These are phyloP conservation scores for Boehmeria nivea DNA, from an alignment of 306 rosid species.

Conservation along the genomic window DNA sequence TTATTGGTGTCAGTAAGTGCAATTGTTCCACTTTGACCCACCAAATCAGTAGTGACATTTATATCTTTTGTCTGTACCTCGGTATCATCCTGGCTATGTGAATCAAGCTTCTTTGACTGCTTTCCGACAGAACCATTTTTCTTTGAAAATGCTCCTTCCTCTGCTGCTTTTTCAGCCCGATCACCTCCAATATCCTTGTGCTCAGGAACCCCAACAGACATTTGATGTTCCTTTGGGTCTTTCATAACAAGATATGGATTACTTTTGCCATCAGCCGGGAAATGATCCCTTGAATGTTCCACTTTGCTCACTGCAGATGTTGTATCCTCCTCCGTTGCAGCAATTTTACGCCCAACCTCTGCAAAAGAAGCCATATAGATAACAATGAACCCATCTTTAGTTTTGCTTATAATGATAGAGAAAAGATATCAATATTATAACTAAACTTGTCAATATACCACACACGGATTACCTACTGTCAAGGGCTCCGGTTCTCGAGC, in stretches of 20 bases:
- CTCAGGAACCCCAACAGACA: slow-evolving; percentile 12
- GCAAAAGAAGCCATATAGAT: slow-evolving; percentile 5
- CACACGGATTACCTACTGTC: slow-evolving; percentile 27
- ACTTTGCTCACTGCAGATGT: slow-evolving; percentile 18
- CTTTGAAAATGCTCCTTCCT: slow-evolving; percentile 30
- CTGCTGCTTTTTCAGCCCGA: slow-evolving; percentile 8
- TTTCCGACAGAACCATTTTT: slow-evolving; percentile 27
- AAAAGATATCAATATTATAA: neutral
- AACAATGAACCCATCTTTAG: slow-evolving; percentile 15
- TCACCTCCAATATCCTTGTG: slow-evolving; percentile 23
- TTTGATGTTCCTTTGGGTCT: slow-evolving; percentile 21
- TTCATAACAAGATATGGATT: slow-evolving; percentile 21
- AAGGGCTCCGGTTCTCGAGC: slow-evolving; percentile 18
- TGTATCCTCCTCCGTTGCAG: slow-evolving; percentile 30
- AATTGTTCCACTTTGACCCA: slow-evolving; percentile 22
- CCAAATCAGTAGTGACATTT: slow-evolving; percentile 26
- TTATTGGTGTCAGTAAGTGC: slow-evolving; percentile 25
- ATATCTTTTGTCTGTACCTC: slow-evolving; percentile 25
- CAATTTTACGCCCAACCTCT: slow-evolving; percentile 31
- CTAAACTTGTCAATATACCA: slow-evolving; percentile 12
- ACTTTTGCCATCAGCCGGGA: slow-evolving; percentile 15
- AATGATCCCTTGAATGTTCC: slow-evolving; percentile 17
- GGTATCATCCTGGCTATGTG: slow-evolving; percentile 21
- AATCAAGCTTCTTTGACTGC: slow-evolving; percentile 24
- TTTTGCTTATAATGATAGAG: neutral